Evolutionary conservation across 2,329 filamentous ascomycete genomes (phyloP).

Genomic region (Phyllosticta citrichinensis): DNA sequence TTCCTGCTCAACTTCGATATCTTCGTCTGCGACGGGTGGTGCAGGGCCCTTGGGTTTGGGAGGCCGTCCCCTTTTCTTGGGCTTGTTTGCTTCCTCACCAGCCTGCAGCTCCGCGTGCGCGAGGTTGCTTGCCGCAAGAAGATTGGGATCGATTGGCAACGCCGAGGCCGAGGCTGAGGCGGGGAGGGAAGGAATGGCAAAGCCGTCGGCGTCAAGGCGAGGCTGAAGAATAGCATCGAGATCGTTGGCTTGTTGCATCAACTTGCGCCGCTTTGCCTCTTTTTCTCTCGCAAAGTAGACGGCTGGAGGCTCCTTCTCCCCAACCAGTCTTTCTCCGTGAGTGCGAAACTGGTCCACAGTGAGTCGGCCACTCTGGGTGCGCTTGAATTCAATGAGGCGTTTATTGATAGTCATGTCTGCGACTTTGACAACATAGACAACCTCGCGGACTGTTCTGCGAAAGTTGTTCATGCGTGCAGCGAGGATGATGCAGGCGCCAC

Average conservation of each 20-base stretch:
- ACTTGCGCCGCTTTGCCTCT: conserved; percentile 25
- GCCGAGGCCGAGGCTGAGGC: conserved; percentile 2
- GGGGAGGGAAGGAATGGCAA: conserved; percentile 26
- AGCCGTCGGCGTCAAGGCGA: conserved; percentile 32
- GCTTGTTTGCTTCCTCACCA: conserved; percentile 15
- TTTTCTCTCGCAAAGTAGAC: conserved; percentile 57
- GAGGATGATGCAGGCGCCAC: conserved; percentile 86
- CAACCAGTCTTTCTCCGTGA: conserved; percentile 57
- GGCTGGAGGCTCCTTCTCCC: conserved; percentile 58
- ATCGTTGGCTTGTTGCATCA: conserved; percentile 15
- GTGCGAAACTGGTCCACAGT: conserved; percentile 79
- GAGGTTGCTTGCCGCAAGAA: conserved; percentile 9
- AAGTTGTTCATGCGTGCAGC: conserved; percentile 98
- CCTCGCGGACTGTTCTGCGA: conserved; percentile 79
- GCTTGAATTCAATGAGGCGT: conserved; percentile 83
- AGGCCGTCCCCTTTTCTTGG: conserved; percentile 29
- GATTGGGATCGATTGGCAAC: conserved; percentile 16
- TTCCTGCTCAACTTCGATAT: conserved; percentile 37
- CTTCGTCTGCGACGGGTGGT: conserved; percentile 30
- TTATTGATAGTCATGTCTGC: conserved; percentile 88
- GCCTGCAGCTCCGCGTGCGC: conserved; percentile 9
- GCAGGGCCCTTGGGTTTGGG: conserved; percentile 23
- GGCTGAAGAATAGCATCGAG: conserved; percentile 5
- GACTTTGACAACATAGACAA: conserved; percentile 97
- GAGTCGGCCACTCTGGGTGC: conserved; percentile 72